A percentile compares a stretch with the other conserved stretches of the same genome.
These are phyloP conservation scores for Syncephalastrum sp. DNA, from an alignment of 371 early-diverging fungal species.

Conservation along the genomic window DNA sequence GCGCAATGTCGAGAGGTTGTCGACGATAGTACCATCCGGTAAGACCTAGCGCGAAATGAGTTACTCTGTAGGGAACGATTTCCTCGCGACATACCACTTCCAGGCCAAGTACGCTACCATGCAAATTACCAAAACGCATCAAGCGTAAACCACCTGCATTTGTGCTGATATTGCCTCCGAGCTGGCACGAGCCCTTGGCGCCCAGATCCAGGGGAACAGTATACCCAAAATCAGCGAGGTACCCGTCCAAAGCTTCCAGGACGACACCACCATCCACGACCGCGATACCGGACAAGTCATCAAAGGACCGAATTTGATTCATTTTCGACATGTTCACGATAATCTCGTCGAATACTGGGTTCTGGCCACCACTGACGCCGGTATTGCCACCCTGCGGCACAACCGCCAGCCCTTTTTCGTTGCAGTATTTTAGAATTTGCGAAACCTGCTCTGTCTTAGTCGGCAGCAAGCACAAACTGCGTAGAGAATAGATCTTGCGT, in stretches of 20 bases:
- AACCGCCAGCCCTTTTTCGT: constrained; percentile 73
- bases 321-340: constrained; percentile 73
- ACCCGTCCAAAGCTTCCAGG: constrained; percentile 79
- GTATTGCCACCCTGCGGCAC: constrained; percentile 97
- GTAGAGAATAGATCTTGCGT: not conserved
- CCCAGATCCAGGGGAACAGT: constrained; percentile 94
- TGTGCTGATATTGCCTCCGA: constrained; percentile 92
- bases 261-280: constrained; percentile 88
- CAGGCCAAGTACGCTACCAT: constrained; percentile 84
- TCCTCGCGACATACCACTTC: constrained; percentile 54
- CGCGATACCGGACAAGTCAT: constrained; percentile 72
- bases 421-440: constrained; percentile 78
- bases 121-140: constrained; percentile 84
- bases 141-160: constrained; percentile 92
- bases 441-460: constrained; percentile 78
- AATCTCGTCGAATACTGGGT: constrained; percentile 91
- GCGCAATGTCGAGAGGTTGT: constrained; percentile 78
- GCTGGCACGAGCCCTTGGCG: constrained; percentile 81
- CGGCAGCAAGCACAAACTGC: constrained; percentile 62
- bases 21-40: constrained; percentile 88
- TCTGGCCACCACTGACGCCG: constrained; percentile 80
- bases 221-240: constrained; percentile 70
- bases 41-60: constrained; percentile 52
- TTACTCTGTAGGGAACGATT: not conserved
- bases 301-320: constrained; percentile 75